A percentile compares a stretch with the other conserved stretches of the same genome.
Evolutionary conservation across 129 eudicot species (phyloP).

Genomic region (Flaveria sonorensis): DNA sequence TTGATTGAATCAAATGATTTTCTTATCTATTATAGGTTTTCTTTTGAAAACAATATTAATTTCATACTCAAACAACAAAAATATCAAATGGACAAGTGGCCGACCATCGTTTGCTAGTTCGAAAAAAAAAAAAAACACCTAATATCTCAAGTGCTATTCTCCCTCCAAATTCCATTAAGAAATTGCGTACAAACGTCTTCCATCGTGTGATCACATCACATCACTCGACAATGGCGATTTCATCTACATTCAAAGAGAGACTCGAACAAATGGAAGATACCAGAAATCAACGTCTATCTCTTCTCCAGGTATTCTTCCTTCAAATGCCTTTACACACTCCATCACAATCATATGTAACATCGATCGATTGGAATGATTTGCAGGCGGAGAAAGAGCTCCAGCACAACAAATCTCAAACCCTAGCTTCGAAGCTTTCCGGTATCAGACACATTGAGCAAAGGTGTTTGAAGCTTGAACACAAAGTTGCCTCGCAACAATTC

Average conservation of each 20-base stretch:
- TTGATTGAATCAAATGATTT: too few relatives aligned
- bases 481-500: constrained; percentile 48
- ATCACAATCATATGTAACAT: not conserved
- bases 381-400: constrained; percentile 61
- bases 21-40: too few relatives aligned
- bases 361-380: not conserved
- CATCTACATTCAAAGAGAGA: constrained; percentile 55
- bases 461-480: constrained; percentile 53
- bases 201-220: constrained; percentile 11
- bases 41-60: too few relatives aligned
- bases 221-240: constrained; percentile 55
- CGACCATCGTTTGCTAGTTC: too few relatives aligned
- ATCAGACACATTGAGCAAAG: constrained; percentile 47
- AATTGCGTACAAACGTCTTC: not conserved
- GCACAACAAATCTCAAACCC: constrained; percentile 42
- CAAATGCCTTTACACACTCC: too few relatives aligned
- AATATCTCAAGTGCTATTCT: not conserved
- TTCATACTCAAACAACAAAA: too few relatives aligned
- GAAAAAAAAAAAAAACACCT: too few relatives aligned
- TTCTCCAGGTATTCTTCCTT: constrained; percentile 44
- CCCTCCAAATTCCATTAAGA: not conserved
- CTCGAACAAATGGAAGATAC: constrained; percentile 55
- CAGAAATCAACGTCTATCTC: constrained; percentile 54
- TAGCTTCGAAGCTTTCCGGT: constrained; percentile 50
- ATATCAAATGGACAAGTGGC: too few relatives aligned